Base-by-base conservation (phyloP, 2,329 filamentous ascomycete species). In the Fusarium sp. region DNA sequence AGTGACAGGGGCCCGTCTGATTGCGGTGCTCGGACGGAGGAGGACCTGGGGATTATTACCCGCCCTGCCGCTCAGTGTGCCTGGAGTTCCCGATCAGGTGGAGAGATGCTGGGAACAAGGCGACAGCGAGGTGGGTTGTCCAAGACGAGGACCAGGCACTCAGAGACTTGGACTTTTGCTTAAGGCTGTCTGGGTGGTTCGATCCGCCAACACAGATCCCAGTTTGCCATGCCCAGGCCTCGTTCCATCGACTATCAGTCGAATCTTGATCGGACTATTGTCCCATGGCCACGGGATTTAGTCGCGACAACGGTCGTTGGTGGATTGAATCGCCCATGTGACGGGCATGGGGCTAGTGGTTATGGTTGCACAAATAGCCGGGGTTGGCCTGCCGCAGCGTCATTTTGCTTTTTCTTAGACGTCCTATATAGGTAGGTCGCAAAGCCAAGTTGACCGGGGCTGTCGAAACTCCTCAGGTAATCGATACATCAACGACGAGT, bases 1-100 rank as follows among this genome's bases (percentile, higher is more conserved):
- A 70, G 71, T 73, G 74, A 78, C 79, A 80, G 77, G 79, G 80
- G 75, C 63, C 50, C 59, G 62, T 75, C 67, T 73, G 64, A 69
- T 76, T 72, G 77, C 68, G 68, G 74, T 76, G 72, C 75, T 74
- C 62, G 67, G 71, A 59, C 73, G 65, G 66, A 77, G 29, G 62
- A 77, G 63, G 69, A 62, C 70, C 67, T 72, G 57, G 68, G 59
- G 68, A 71, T 73, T 71, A 72, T 76, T 75, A 73, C 69, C 76
- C 69, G 73, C 75, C 67, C 72, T 69, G 69, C 73, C 66, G 69
- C 71, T 73, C 76, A 70, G 65, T 77, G 60, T 77, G 75, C 76
- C 76, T 79, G 69, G 69, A 68, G 60, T 71, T 79, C 64, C 69
- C 68, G 74, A 72, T 76, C 74, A 74, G 58, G 69, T 76, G 71